Percentiles rank a stretch among this genome's conserved stretches.
Evolutionary conservation across 495 filamentous ascomycete species (phyloP).

Genomic region (Hypoxylon cercidicola): DNA sequence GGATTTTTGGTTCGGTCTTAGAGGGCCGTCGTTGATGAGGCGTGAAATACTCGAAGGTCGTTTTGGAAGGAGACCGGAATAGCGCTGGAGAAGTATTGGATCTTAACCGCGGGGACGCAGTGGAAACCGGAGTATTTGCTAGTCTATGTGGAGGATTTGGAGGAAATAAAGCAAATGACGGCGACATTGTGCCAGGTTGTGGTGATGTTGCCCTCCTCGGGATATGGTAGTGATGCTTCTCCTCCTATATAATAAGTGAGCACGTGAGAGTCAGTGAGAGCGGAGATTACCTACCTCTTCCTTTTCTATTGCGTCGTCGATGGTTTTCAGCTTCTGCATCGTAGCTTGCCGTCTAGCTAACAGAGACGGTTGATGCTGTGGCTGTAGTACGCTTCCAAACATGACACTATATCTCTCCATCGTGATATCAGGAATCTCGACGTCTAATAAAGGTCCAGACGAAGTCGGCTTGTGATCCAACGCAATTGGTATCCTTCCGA

Average conservation of each 20-base stretch:
- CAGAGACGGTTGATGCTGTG: constrained; percentile 58
- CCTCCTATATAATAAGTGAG: constrained; percentile 31
- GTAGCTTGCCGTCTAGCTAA: constrained; percentile 76
- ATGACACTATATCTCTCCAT: constrained; percentile 95
- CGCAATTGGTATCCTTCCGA: constrained; percentile 28
- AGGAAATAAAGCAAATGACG: constrained; percentile 73
- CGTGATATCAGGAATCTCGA: constrained; percentile 82
- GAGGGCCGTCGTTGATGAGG: constrained; percentile 9
- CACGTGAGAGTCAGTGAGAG: neutral
- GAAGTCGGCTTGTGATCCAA: constrained; percentile 20
- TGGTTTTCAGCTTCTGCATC: constrained; percentile 68
- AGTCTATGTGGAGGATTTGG: constrained; percentile 57
- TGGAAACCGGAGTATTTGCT: constrained; percentile 40
- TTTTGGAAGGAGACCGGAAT: constrained; percentile 55
- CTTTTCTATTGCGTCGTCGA: constrained; percentile 56
- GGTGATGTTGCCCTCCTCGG: constrained; percentile 69
- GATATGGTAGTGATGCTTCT: constrained; percentile 31
- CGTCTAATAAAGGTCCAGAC: constrained; percentile 62
- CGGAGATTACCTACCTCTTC: constrained; percentile 39
- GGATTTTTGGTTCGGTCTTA: constrained; percentile 6
- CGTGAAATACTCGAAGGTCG: constrained; percentile 41
- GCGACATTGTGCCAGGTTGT: constrained; percentile 62
- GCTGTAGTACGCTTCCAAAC: constrained; percentile 80
- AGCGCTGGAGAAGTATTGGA: constrained; percentile 69
- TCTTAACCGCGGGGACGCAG: constrained; percentile 58